phyloP scores from a whole-genome alignment of 2,329 filamentous ascomycete species.

The Colletotrichum trifolii region DNA sequence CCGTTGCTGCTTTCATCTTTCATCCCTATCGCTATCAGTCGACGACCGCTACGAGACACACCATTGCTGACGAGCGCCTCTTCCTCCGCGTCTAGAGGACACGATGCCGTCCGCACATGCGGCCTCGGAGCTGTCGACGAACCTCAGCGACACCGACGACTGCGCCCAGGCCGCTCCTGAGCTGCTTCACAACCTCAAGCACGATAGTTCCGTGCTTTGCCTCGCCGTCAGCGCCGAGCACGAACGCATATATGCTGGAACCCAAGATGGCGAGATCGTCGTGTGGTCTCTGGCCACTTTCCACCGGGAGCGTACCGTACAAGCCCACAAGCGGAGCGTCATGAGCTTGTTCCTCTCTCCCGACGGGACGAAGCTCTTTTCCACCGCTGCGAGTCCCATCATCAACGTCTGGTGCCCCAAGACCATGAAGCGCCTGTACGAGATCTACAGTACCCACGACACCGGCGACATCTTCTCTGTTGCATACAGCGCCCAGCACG shows the following conservation, averaged over 20 bases:
- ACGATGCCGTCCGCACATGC: conserved; percentile 35
- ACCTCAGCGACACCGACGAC: conserved; percentile 38
- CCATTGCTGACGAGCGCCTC: conserved; percentile 13
- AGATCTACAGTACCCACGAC: conserved; percentile 93
- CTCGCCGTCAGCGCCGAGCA: conserved; percentile 83
- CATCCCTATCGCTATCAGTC: no score
- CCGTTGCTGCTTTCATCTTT: not conserved
- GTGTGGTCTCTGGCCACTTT: conserved; percentile 92
- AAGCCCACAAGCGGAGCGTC: conserved; percentile 92
- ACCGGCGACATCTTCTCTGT: conserved; percentile 96
- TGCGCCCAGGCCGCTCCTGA: conserved; percentile 60
- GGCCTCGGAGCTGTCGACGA: conserved; percentile 37
- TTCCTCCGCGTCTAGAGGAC: conserved; percentile 23
- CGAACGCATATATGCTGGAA: conserved; percentile 88
- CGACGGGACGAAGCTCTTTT: conserved; percentile 83
- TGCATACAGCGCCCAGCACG: conserved; percentile 82
- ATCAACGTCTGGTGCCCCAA: conserved; percentile 92
- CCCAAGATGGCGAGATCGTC: conserved; percentile 92
- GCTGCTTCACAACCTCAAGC: conserved; percentile 78
- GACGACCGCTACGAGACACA: not conserved
- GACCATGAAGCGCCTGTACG: conserved; percentile 81
- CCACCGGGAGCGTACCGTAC: conserved; percentile 80
- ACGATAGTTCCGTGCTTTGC: conserved; percentile 83
- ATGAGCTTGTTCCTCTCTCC: conserved; percentile 84
- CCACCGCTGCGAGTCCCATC: conserved; percentile 91